These are phyloP conservation scores for Candida mesenterica DNA, from an alignment of 1,139 yeast genomes.

Conservation along the genomic window DNA sequence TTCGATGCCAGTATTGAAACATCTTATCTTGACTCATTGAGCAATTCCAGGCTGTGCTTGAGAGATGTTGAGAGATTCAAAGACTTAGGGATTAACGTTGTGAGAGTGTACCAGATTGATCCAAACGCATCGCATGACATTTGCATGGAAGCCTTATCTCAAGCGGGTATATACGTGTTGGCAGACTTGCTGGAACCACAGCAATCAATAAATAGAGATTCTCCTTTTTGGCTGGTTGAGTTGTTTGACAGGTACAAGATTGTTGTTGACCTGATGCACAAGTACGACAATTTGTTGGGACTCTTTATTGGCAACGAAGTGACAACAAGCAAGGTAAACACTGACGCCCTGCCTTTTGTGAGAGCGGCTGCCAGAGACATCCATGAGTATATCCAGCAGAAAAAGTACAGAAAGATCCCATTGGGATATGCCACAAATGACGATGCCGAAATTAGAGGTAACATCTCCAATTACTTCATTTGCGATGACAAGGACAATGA, in stretches of 20 bases:
- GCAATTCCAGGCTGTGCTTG: conserved; percentile 44
- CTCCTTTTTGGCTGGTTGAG: conserved; percentile 48
- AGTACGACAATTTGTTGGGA: conserved; percentile 51
- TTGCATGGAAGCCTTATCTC: conserved; percentile 53
- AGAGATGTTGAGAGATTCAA: conserved; percentile 50
- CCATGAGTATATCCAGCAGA: conserved; percentile 44
- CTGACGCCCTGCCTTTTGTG: conserved; percentile 58
- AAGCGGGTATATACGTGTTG: conserved; percentile 55
- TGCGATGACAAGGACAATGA: conserved; percentile 38
- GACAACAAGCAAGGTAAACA: conserved; percentile 46
- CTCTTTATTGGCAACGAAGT: conserved; percentile 66
- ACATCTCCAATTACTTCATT: conserved; percentile 48
- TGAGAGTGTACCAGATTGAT: conserved; percentile 56
- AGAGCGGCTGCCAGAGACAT: conserved; percentile 61
- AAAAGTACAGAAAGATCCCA: conserved; percentile 50
- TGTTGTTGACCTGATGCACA: conserved; percentile 51
- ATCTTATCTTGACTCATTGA: conserved; percentile 53
- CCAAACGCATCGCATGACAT: conserved; percentile 49
- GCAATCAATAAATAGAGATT: conserved; percentile 45
- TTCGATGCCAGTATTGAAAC: conserved; percentile 22
- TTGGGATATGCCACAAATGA: conserved; percentile 65
- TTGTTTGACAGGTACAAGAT: conserved; percentile 37
- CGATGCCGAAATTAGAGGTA: conserved; percentile 49
- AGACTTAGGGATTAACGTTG: conserved; percentile 50
- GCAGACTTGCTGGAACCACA: conserved; percentile 58